Conservation (phyloP, 768 basidiomycete species). For the Rhodotorula graminis region DNA sequence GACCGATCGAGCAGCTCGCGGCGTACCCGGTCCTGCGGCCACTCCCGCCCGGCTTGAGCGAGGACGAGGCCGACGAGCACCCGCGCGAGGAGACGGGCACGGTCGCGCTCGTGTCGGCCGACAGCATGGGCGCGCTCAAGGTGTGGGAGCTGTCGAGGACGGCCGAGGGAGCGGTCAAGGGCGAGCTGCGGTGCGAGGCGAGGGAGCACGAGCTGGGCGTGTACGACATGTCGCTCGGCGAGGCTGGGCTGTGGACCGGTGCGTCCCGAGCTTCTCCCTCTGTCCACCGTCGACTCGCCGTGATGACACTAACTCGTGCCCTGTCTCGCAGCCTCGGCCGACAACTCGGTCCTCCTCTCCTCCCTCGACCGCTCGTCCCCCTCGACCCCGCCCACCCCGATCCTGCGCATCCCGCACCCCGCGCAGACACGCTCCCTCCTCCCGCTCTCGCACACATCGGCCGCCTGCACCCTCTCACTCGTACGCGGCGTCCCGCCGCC, state of each 20-base stretch:
- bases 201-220: conserved; percentile 75
- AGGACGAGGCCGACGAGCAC: conserved; percentile 26
- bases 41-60: conserved; percentile 42
- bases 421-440: conserved; percentile 71
- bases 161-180: conserved; percentile 54
- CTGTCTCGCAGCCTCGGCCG: conserved; percentile 69
- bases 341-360: conserved; percentile 69
- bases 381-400: conserved; percentile 29
- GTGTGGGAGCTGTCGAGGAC: conserved; percentile 64
- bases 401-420: conserved; percentile 52
- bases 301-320: too few relatives aligned
- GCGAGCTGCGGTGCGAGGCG: conserved; percentile 53
- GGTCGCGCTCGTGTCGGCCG: conserved; percentile 66
- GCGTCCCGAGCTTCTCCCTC: conserved; percentile 30
- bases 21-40: conserved; percentile 48
- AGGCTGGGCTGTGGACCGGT: conserved; percentile 74
- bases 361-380: conserved; percentile 51
- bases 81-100: conserved; percentile 14
- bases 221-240: conserved; percentile 56
- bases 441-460: conserved; percentile 24
- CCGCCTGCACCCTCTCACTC: conserved; percentile 40
- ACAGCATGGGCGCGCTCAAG: conserved; percentile 86
- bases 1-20: conserved; percentile 76
- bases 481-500: conserved; percentile 57
- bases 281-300: too few relatives aligned